These are phyloP conservation scores for Aspergillus panamensis DNA, from an alignment of 495 filamentous ascomycete species.

Conservation along the genomic window DNA sequence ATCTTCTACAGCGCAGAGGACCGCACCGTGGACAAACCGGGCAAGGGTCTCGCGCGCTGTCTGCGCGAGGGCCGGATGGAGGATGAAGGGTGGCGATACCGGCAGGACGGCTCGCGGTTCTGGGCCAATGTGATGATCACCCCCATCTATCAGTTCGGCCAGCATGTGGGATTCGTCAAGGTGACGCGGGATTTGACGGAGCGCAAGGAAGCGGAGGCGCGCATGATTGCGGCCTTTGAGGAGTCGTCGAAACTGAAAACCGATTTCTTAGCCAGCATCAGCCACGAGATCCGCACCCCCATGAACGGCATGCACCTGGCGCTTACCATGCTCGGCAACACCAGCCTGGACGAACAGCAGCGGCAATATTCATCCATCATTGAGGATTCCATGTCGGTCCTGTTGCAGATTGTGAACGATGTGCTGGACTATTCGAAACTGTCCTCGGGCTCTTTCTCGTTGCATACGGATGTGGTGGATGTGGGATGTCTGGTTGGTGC, in stretches of 20 bases:
- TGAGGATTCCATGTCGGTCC: slow-evolving; percentile 71
- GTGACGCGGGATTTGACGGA: slow-evolving; percentile 64
- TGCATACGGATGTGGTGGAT: slow-evolving; percentile 68
- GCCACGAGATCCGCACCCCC: slow-evolving; percentile 82
- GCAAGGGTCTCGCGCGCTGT: slow-evolving; percentile 53
- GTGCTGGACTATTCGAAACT: slow-evolving; percentile 87
- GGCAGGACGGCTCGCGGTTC: slow-evolving; percentile 58
- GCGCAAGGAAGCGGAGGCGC: slow-evolving; percentile 54
- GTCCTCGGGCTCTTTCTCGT: slow-evolving; percentile 77
- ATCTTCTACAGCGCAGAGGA: slow-evolving; percentile 60
- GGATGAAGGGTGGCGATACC: slow-evolving; percentile 65
- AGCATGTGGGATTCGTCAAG: slow-evolving; percentile 61
- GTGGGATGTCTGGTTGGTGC: slow-evolving; percentile 54
- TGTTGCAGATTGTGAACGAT: slow-evolving; percentile 88
- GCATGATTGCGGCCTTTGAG: slow-evolving; percentile 60
- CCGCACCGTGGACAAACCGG: slow-evolving; percentile 48
- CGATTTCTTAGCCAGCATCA: slow-evolving; percentile 77
- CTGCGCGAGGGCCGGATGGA: slow-evolving; percentile 58
- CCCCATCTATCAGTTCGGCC: slow-evolving; percentile 52
- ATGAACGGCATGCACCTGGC: slow-evolving; percentile 76
- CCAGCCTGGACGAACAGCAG: slow-evolving; percentile 63
- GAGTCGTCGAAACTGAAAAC: slow-evolving; percentile 62
- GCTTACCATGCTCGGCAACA: slow-evolving; percentile 65
- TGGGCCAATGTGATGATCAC: slow-evolving; percentile 69
- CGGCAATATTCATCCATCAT: slow-evolving; percentile 74